Conservation (phyloP, 2,329 filamentous ascomycete genomes). For the Neofusicoccum sp. region DNA sequence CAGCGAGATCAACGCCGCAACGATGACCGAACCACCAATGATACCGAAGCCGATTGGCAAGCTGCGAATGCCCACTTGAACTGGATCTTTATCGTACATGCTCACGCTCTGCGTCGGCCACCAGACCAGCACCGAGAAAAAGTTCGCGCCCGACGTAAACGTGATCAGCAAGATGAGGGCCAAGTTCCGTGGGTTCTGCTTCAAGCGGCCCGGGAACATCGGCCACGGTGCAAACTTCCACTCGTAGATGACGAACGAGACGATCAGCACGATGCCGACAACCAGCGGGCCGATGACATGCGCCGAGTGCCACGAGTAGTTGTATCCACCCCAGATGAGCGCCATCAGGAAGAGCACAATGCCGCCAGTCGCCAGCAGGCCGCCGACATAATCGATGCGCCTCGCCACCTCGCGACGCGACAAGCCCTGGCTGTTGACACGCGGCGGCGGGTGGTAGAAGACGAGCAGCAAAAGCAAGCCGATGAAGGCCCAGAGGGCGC, state of each 20-base stretch:
- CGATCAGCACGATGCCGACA: constrained; percentile 49
- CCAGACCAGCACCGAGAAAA: constrained; percentile 35
- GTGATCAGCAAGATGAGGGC: constrained; percentile 34
- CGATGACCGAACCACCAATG: constrained; percentile 59
- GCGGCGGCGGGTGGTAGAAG: constrained; percentile 54
- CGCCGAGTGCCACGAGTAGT: constrained; percentile 56
- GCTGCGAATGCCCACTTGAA: constrained; percentile 63
- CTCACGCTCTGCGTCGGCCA: constrained; percentile 36
- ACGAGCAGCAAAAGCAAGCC: constrained; percentile 50
- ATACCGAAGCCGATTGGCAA: constrained; percentile 65
- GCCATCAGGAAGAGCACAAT: constrained; percentile 37
- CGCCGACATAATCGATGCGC: constrained; percentile 34
- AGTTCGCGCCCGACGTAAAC: constrained; percentile 35
- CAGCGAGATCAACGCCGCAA: constrained; percentile 57
- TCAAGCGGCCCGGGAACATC: constrained; percentile 42
- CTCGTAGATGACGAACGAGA: constrained; percentile 53
- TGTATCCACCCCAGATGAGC: constrained; percentile 56
- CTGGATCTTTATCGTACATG: constrained; percentile 54
- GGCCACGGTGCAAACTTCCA: constrained; percentile 40
- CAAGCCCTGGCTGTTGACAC: constrained; percentile 39
- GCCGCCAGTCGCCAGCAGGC: constrained; percentile 30
- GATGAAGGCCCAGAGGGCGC: constrained; percentile 51
- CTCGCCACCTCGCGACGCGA: constrained; percentile 31
- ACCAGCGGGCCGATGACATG: constrained; percentile 57
- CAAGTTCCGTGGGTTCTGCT: constrained; percentile 32